phyloP scores from a whole-genome alignment of 805 yeast genomes.

The Metschnikowia proteae region DNA sequence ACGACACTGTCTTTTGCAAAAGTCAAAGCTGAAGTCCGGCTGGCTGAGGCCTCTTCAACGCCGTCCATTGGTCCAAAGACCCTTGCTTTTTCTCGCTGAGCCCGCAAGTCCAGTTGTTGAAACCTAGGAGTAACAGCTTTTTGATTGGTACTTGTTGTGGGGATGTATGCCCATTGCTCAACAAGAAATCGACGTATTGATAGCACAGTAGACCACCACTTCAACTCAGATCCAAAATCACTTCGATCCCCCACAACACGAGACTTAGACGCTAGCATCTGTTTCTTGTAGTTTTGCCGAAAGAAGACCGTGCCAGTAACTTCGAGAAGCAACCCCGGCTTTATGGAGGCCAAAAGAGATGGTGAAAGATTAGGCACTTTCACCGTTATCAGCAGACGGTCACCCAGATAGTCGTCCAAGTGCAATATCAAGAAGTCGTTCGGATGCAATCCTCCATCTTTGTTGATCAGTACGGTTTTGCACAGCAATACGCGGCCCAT shows the following conservation, averaged over 20 bases:
- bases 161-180: slow-evolving; percentile 26
- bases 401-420: slow-evolving; percentile 36
- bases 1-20: not conserved
- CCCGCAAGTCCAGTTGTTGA: slow-evolving; percentile 88
- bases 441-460: slow-evolving; percentile 2
- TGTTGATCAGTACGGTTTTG: slow-evolving; percentile 1
- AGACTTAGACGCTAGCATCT: slow-evolving; percentile 9
- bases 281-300: slow-evolving; percentile 5
- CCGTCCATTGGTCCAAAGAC: not conserved
- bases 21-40: not conserved
- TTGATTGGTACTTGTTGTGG: not conserved
- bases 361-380: slow-evolving; percentile 17
- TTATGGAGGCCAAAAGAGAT: slow-evolving; percentile 12
- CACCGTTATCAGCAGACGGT: slow-evolving; percentile 25
- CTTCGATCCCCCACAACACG: slow-evolving; percentile 14
- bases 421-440: slow-evolving; percentile 18
- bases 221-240: slow-evolving; percentile 25
- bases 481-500: slow-evolving; percentile 26
- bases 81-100: slow-evolving; percentile 67
- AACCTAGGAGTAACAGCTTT: slow-evolving; percentile 24
- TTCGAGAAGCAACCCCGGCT: slow-evolving; percentile 26
- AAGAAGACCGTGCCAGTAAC: slow-evolving; percentile 20
- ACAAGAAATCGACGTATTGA: slow-evolving; percentile 18
- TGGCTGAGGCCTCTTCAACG: not conserved
- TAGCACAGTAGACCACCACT: slow-evolving; percentile 27